Base-by-base conservation (phyloP, 2,329 filamentous ascomycete species). In the Trichoderma afroharzianum region DNA sequence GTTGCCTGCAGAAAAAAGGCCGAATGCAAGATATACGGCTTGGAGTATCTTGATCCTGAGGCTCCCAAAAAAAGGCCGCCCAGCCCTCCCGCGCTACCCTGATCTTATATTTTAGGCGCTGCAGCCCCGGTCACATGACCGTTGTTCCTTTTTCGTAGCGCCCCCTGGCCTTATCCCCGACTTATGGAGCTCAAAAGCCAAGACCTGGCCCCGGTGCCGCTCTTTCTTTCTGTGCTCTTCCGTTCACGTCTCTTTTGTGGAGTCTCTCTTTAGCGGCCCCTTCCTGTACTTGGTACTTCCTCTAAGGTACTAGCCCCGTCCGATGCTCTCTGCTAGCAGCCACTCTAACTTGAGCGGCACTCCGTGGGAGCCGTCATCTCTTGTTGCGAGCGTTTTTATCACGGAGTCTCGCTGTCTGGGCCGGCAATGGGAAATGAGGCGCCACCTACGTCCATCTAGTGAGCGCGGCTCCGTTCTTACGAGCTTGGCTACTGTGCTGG, bases 21-120 rank as follows among this genome's bases (percentile, higher is more conserved):
- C 71, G 71, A 72, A 72, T 70, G 71, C 66, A 70, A 72, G 66
- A 70, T 72, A 70, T 72, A 55, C 63, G 70, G 63, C 43, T 32
- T 62, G 55, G 12, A 30, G 32, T 68, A 68, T 61, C 66, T 68
- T 61, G 66, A 68, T 68, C 66, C 66, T 68, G 66, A 68, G 66
- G 66, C 66, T 68, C 55, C 39, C 39, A 47, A 36, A 57, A 55
- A 63, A 28, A 43, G 43, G 55, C 64, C 64, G 39, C 55, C 28
- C 28, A 47, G 6, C 9, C 47, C 63, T 68, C 33, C 24, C 53
- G 57, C 53, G 55, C 64, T 24, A 68, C 55, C 50, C 50, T 55
- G 36, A 64, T 62, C 68, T 64, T 59, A 57, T 58, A 18, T 14
- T 55, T 36, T 62, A 61, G 70, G 66, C 71, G 50, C 53, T 70